phyloP scores from a whole-genome alignment of 345 rosid species.

The Euphorbia tirucalli region DNA sequence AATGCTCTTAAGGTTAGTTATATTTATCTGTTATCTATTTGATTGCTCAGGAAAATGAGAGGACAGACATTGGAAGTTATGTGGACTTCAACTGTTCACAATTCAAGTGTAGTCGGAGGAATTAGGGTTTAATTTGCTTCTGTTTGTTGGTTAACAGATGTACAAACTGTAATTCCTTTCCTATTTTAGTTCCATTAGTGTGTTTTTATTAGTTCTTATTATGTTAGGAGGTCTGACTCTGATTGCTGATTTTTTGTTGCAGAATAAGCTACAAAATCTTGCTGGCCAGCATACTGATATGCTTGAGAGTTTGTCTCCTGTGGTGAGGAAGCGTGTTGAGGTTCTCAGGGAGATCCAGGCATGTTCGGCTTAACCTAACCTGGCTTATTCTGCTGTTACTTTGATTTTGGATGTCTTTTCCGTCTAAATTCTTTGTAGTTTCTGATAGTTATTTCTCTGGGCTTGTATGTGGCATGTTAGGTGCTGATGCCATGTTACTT shows the following conservation, averaged over 20 bases:
- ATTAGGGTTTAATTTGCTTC: constrained; percentile 7
- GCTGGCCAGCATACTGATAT: constrained; percentile 76
- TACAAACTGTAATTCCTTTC: neutral
- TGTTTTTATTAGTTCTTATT: neutral
- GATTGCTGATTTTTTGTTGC: constrained; percentile 17
- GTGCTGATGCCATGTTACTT: neutral
- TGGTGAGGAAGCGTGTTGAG: constrained; percentile 85
- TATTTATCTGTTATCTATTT: too few relatives aligned
- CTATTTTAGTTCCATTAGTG: neutral
- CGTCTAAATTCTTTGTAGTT: neutral
- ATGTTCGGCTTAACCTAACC: constrained; percentile 1
- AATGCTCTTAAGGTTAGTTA: constrained; percentile 66
- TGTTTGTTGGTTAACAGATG: neutral
- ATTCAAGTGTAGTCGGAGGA: neutral
- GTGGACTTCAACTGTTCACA: neutral
- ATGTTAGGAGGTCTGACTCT: neutral
- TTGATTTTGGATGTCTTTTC: neutral
- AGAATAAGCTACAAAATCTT: constrained; percentile 77
- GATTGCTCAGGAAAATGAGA: too few relatives aligned
- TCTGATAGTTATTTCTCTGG: neutral
- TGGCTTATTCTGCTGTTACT: neutral
- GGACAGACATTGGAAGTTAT: neutral
- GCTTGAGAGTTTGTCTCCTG: constrained; percentile 58
- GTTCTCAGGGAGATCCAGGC: constrained; percentile 89
- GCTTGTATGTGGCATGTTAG: neutral